phyloP scores from a whole-genome alignment of 345 rosid genomes.

The Isatis tinctoria region DNA sequence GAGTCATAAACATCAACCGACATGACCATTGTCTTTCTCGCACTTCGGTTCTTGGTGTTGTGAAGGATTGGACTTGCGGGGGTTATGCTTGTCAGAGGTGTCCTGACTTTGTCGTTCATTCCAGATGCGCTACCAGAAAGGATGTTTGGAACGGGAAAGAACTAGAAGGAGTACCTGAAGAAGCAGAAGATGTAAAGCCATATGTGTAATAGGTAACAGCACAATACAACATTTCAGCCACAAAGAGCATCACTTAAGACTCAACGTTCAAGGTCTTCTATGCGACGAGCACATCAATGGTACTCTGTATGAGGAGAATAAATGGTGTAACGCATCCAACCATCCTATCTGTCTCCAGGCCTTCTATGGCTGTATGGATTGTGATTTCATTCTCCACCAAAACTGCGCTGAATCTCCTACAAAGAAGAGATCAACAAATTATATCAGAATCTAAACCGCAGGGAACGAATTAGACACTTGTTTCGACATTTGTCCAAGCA shows the following conservation, averaged over 20 bases:
- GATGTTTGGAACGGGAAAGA: neutral
- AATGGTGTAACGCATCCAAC: no score
- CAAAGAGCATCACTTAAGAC: neutral
- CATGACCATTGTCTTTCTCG: neutral
- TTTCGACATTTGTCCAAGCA: no score
- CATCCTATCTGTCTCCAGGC: no score
- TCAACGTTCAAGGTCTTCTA: neutral
- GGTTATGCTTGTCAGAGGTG: neutral
- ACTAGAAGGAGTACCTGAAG: neutral
- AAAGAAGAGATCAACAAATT: no score
- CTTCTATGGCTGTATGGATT: no score
- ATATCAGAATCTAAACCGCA: no score
- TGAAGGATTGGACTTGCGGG: neutral
- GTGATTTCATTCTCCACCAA: no score
- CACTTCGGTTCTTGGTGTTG: neutral
- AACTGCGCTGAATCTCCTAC: no score
- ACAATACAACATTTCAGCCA: neutral
- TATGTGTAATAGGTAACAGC: neutral
- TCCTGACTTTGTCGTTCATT: neutral
- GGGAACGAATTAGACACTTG: no score
- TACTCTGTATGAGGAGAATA: no score
- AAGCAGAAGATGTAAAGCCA: neutral
- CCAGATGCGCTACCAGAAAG: neutral
- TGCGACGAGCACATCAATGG: neutral
- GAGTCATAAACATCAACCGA: neutral